A percentile compares a stretch with the other conserved stretches of the same genome.
Conservation (phyloP, 345 rosid species). For the Erysimum cheiranthoides region DNA sequence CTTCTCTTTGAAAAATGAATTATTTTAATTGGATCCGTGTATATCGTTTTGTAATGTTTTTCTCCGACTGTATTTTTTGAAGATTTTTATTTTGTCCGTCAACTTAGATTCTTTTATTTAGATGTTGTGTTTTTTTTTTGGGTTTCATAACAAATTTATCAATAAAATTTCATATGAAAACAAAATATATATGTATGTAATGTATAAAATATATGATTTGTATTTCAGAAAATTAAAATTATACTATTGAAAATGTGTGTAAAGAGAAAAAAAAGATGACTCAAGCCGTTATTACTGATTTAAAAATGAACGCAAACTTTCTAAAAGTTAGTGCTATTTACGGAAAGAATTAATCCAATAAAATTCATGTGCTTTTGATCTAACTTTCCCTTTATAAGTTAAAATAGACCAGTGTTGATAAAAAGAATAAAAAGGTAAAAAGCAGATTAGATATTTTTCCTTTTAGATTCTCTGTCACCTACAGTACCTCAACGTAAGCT, state of each 20-base stretch:
- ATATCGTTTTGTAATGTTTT: too few relatives aligned
- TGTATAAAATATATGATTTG: background rate
- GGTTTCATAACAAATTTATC: too few relatives aligned
- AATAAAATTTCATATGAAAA: too few relatives aligned
- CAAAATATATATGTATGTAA: background rate
- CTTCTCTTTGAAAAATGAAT: background rate
- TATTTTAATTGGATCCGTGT: too few relatives aligned
- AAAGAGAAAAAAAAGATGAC: background rate
- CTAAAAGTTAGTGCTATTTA: constrained; percentile 19
- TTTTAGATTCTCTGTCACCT: constrained; percentile 18
- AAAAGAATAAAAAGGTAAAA: background rate
- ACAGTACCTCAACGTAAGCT: constrained; percentile 21
- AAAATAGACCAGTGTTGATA: background rate
- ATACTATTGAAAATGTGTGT: background rate
- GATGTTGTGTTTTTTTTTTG: too few relatives aligned
- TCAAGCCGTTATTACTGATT: background rate
- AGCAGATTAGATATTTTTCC: constrained; percentile 33
- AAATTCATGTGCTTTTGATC: constrained; percentile 20
- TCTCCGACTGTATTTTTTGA: too few relatives aligned
- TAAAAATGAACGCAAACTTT: background rate
- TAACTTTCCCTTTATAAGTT: constrained; percentile 32
- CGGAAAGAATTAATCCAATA: constrained; percentile 7
- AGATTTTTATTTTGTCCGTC: too few relatives aligned
- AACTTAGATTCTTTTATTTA: too few relatives aligned
- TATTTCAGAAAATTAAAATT: too few relatives aligned